These are phyloP conservation scores for Aurinia saxatilis DNA, from an alignment of 345 rosid genomes.

Conservation along the genomic window DNA sequence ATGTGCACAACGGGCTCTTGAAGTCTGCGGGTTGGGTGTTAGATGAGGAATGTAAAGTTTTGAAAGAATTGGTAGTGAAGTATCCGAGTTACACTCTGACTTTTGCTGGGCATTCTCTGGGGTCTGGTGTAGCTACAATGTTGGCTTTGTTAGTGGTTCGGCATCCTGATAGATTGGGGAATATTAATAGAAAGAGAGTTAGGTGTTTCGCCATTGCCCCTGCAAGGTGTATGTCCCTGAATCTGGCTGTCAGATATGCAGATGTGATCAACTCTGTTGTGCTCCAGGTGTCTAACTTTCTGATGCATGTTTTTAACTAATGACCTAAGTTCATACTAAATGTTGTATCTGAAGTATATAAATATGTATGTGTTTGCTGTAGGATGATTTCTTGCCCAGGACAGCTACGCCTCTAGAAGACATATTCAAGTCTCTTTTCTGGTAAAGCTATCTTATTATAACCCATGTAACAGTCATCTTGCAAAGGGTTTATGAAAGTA, in stretches of 20 bases:
- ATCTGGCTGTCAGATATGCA: slow-evolving; percentile 89
- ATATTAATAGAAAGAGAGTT: slow-evolving; percentile 68
- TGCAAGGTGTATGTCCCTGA: slow-evolving; percentile 95
- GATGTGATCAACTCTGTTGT: slow-evolving; percentile 93
- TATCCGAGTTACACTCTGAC: slow-evolving; percentile 76
- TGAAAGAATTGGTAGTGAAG: slow-evolving; percentile 56
- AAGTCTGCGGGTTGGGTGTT: slow-evolving; percentile 86
- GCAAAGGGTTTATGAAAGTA: background rate
- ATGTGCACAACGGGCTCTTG: slow-evolving; percentile 87
- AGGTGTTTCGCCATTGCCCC: slow-evolving; percentile 94
- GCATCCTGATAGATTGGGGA: slow-evolving; percentile 55
- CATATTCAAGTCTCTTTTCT: slow-evolving; percentile 97
- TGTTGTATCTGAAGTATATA: background rate
- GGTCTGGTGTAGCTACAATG: slow-evolving; percentile 93
- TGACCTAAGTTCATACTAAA: background rate
- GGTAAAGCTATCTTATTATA: slow-evolving; percentile 41
- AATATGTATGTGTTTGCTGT: slow-evolving; percentile 16
- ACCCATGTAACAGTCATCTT: too few species aligned
- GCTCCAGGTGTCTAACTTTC: slow-evolving; percentile 64
- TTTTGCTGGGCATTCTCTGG: slow-evolving; percentile 90
- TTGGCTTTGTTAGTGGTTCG: slow-evolving; percentile 61
- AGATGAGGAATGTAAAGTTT: slow-evolving; percentile 62
- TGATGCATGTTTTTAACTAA: background rate
- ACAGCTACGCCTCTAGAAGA: slow-evolving; percentile 96
- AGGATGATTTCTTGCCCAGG: slow-evolving; percentile 97